phyloP scores from a whole-genome alignment of 192 early-diverging fungal species.

The Rhizoclosmatium globosum region DNA sequence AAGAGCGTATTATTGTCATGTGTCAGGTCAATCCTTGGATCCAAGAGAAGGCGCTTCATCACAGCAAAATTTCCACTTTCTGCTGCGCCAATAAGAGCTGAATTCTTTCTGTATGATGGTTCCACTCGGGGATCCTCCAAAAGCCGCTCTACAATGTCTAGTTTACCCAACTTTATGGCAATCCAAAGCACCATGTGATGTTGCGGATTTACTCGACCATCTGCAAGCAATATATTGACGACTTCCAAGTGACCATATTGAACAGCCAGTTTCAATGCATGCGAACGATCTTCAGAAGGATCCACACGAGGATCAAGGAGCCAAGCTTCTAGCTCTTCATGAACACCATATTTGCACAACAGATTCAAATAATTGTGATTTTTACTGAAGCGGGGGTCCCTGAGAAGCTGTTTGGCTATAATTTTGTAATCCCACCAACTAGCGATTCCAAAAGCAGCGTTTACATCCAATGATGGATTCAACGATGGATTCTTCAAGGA shows the following conservation, averaged over 20 bases:
- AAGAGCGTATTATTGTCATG: too few relatives aligned
- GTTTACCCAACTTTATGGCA: too few relatives aligned
- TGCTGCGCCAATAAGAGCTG: not conserved
- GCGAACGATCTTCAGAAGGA: not conserved
- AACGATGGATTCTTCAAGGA: not conserved
- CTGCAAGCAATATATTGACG: not conserved
- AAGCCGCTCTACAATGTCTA: too few relatives aligned
- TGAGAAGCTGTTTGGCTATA: not conserved
- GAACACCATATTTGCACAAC: too few relatives aligned
- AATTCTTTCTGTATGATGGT: not conserved
- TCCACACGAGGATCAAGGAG: not conserved
- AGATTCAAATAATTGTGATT: too few relatives aligned
- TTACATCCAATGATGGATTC: not conserved
- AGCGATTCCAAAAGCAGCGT: not conserved
- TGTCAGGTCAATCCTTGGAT: not conserved
- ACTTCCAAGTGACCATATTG: not conserved
- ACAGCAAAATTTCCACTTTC: not conserved
- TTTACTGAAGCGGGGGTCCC: not conserved
- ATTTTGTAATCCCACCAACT: not conserved
- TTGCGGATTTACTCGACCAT: too few relatives aligned
- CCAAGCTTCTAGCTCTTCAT: too few relatives aligned
- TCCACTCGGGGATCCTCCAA: constrained; percentile 10
- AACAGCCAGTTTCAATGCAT: not conserved
- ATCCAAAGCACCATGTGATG: too few relatives aligned
- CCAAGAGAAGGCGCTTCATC: not conserved